phyloP scores from a whole-genome alignment of 345 rosid species.

The Lepidium didymum region DNA sequence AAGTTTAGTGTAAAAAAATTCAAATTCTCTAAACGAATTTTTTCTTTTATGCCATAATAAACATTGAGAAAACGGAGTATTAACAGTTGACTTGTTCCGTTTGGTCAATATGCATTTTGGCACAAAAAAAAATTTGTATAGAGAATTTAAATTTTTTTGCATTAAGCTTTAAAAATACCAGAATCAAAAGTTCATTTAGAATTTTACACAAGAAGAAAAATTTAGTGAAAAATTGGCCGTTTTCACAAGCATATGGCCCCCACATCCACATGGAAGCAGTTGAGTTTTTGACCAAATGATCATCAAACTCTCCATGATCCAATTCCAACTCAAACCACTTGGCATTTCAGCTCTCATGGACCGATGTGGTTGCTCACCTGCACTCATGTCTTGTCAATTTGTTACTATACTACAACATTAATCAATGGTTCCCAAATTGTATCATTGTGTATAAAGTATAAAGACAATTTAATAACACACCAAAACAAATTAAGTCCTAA shows the following conservation, averaged over 20 bases:
- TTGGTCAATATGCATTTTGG: too few relatives aligned
- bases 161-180: too few relatives aligned
- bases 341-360: neutral
- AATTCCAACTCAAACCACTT: neutral
- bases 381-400: neutral
- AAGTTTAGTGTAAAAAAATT: too few relatives aligned
- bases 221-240: too few relatives aligned
- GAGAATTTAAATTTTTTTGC: too few relatives aligned
- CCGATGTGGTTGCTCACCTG: slow-evolving; percentile 31
- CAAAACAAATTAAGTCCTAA: neutral
- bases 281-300: slow-evolving; percentile 14
- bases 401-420: neutral
- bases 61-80: too few relatives aligned
- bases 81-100: too few relatives aligned
- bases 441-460: neutral
- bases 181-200: too few relatives aligned
- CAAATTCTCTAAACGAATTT: too few relatives aligned
- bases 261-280: slow-evolving; percentile 27
- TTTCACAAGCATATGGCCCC: neutral
- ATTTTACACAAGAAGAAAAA: too few relatives aligned
- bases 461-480: neutral
- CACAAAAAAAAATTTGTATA: too few relatives aligned
- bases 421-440: neutral
- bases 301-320: neutral
- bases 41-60: too few relatives aligned